Percentiles rank a stretch among this genome's conserved stretches.
Evolutionary conservation across 352 stramenopile species (phyloP).

Genomic region (Phytopythium delawarense): DNA sequence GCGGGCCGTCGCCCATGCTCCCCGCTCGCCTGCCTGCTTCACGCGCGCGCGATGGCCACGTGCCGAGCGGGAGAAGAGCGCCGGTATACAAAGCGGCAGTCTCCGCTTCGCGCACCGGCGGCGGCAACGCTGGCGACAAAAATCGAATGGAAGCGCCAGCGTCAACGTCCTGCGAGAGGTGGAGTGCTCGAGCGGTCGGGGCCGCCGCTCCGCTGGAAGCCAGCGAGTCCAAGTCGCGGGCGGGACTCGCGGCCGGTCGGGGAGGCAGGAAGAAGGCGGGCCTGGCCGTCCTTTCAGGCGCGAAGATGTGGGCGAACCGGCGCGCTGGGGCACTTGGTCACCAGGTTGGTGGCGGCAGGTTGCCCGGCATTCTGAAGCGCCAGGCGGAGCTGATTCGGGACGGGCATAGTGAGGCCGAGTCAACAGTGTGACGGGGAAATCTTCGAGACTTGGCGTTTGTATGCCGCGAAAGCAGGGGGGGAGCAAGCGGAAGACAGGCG

Average conservation of each 20-base stretch:
- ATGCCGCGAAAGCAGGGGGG: too few species aligned
- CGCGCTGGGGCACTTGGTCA: background rate
- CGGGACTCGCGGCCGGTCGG: background rate
- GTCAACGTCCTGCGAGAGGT: background rate
- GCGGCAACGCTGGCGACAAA: background rate
- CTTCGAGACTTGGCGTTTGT: background rate
- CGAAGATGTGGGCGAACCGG: background rate
- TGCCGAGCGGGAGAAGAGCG: background rate
- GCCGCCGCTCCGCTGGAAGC: background rate
- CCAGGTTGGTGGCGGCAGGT: background rate
- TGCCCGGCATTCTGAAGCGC: background rate
- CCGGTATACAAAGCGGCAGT: background rate
- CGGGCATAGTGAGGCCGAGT: background rate
- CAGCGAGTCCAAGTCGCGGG: background rate
- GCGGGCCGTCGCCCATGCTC: background rate
- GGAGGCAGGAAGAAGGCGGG: background rate
- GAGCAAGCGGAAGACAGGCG: too few species aligned
- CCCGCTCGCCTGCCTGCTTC: too few species aligned
- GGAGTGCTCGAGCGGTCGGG: background rate
- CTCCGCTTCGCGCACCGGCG: background rate
- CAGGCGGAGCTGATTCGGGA: background rate
- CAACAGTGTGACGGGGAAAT: background rate
- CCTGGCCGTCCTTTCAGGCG: background rate
- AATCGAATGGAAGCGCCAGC: background rate
- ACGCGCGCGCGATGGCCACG: background rate